Conservation (phyloP, 352 stramenopile species). For the Phytopythium delawarense region DNA sequence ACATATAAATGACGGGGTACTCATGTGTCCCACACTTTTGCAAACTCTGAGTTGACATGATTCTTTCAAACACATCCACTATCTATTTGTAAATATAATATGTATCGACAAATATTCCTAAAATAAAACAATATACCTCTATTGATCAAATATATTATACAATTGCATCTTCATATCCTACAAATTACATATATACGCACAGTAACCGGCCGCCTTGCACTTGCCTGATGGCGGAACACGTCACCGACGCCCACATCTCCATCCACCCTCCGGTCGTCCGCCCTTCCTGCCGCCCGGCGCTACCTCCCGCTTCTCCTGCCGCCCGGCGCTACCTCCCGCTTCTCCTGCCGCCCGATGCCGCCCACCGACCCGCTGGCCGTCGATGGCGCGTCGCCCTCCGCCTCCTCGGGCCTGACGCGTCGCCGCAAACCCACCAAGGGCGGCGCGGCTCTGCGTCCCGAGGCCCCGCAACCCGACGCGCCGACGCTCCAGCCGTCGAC, state of each 20-base stretch:
- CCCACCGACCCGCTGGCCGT: conserved; percentile 6
- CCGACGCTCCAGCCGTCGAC: conserved; percentile 5
- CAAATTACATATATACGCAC: background rate
- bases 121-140: too few relatives aligned
- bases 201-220: background rate
- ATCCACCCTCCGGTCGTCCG: background rate
- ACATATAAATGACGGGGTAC: background rate
- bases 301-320: background rate
- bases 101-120: background rate
- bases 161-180: too few relatives aligned
- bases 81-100: background rate
- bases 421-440: background rate
- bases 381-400: conserved; percentile 16
- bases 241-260: conserved; percentile 5
- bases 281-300: background rate
- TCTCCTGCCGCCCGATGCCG: background rate
- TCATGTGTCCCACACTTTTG: background rate
- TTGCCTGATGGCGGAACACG: background rate
- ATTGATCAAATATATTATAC: too few relatives aligned
- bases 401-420: conserved; percentile 8
- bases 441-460: background rate
- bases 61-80: background rate
- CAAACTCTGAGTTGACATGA: background rate
- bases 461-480: background rate
- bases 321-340: background rate